Conservation (phyloP, 2,329 filamentous ascomycete species). For the Microdochium nivale region DNA sequence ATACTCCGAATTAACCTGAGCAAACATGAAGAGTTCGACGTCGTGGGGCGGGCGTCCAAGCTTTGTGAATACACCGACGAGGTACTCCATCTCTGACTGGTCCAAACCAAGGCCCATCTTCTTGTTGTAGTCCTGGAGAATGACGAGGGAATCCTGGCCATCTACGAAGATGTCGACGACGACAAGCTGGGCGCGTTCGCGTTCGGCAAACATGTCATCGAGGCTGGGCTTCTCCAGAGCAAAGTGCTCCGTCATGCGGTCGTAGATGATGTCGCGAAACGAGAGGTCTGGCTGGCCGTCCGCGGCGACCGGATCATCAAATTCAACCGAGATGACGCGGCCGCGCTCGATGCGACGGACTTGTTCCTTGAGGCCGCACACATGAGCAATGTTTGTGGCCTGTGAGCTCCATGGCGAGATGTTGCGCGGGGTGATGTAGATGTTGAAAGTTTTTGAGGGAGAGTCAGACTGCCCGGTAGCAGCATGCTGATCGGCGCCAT, state of each 20-base stretch:
- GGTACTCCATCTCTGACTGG: constrained; percentile 81
- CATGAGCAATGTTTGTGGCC: constrained; percentile 86
- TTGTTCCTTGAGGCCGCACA: constrained; percentile 68
- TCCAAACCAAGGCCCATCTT: constrained; percentile 81
- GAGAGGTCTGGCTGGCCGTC: constrained; percentile 40
- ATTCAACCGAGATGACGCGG: constrained; percentile 62
- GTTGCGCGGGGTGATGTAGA: constrained; percentile 73
- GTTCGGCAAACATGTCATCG: constrained; percentile 69
- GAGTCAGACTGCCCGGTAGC: constrained; percentile 13
- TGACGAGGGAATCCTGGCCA: constrained; percentile 56
- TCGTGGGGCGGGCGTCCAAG: constrained; percentile 60
- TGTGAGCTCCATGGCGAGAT: constrained; percentile 97
- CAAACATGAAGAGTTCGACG: constrained; percentile 98
- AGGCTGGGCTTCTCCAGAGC: constrained; percentile 59
- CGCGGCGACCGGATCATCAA: constrained; percentile 36
- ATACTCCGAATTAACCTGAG: constrained; percentile 97
- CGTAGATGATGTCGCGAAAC: constrained; percentile 67
- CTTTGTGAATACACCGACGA: constrained; percentile 73
- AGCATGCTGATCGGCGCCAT: constrained; percentile 14
- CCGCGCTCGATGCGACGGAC: constrained; percentile 81
- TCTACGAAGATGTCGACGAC: constrained; percentile 66
- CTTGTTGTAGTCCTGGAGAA: constrained; percentile 76
- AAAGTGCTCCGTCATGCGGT: constrained; percentile 92
- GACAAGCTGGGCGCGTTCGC: constrained; percentile 51
- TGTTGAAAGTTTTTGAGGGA: constrained; percentile 44